Evolutionary conservation across 2,329 filamentous ascomycete species (phyloP).

Genomic region (Colletotrichum tamarilloi): DNA sequence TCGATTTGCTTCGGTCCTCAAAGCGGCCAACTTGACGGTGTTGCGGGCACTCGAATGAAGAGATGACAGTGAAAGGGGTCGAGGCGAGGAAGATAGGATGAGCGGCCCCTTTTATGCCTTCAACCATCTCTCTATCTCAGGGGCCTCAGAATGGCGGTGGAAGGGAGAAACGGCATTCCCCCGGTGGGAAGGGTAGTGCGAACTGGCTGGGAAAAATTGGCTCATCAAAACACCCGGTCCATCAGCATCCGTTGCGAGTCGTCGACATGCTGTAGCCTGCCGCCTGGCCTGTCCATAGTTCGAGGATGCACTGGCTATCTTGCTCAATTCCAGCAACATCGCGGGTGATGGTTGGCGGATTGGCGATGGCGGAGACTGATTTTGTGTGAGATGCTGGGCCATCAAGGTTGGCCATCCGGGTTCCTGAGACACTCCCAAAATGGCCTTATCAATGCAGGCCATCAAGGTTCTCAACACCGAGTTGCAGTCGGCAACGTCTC

Average conservation of each 20-base stretch:
- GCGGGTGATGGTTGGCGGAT: conserved; percentile 17
- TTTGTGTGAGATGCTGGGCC: conserved; percentile 11
- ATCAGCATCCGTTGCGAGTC: conserved; percentile 11
- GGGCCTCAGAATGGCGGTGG: conserved; percentile 25
- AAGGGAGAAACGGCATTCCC: conserved; percentile 9
- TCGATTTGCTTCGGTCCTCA: background rate
- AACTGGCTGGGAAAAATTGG: conserved; percentile 20
- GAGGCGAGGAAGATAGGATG: background rate
- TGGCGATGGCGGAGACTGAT: conserved; percentile 1
- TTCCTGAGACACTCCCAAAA: conserved; percentile 9
- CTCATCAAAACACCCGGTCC: conserved; percentile 23
- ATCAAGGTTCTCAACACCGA: conserved; percentile 34
- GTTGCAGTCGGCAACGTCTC: background rate
- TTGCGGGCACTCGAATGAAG: background rate
- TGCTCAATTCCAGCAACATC: background rate
- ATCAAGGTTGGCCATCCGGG: conserved; percentile 37
- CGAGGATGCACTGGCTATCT: conserved; percentile 20
- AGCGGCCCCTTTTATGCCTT: conserved; percentile 17
- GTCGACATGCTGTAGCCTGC: background rate
- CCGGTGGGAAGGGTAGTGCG: background rate
- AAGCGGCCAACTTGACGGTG: background rate
- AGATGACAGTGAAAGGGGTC: background rate
- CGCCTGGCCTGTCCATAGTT: conserved; percentile 8
- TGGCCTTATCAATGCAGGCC: conserved; percentile 24
- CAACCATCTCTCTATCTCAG: background rate